Evolutionary conservation across 257 asterid species (phyloP), one percentile per base, ranked within the genome.

Genomic region (Solanum boliviense): DNA sequence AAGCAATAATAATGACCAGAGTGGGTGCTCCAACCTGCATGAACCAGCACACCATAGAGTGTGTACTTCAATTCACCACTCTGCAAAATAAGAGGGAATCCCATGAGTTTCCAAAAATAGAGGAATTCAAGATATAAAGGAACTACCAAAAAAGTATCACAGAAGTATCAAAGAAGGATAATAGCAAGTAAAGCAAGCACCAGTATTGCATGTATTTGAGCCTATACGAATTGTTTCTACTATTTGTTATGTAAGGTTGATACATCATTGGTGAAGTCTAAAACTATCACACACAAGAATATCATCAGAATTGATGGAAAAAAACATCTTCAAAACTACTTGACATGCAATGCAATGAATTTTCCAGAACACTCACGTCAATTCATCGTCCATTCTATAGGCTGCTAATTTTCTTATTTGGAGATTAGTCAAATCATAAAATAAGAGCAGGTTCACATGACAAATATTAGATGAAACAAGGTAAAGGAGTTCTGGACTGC

Each of bases 1-100:
- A 95, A 97, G 94, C 99, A 95, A 92, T 93, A 97, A 84, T 97
- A 97, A 91, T 97, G 99, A 83, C 99, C 99, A 89, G 98, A 97
- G 92, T 91, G 99, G 86, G 99, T 97, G 90, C 93, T 95, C 96
- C 98, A 95, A 85, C 99, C 99, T 79, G 94, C 94, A 93, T 97
- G 99, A 88, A 97, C 99, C 90, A 97, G 98, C 87, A 97, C 99
- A 68, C 99, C 99, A 89, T 95, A 97, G 20, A 97, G 98, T 21
- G 99, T 95, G 91, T 97, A 97, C 60, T 93, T 94, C 84, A 95
- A 91, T 91, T 94, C 94, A 74, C 96, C 98, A 86, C 94, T 96
- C 99, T 97, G 94, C 91, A 90, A 73, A 81, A 39, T 68, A 56
- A 32, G 85, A 34, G 44, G 86, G 71, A 48, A 81, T 36, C 71